Conservation (phyloP, 2,329 filamentous ascomycete species). For the Beauveria sp. region DNA sequence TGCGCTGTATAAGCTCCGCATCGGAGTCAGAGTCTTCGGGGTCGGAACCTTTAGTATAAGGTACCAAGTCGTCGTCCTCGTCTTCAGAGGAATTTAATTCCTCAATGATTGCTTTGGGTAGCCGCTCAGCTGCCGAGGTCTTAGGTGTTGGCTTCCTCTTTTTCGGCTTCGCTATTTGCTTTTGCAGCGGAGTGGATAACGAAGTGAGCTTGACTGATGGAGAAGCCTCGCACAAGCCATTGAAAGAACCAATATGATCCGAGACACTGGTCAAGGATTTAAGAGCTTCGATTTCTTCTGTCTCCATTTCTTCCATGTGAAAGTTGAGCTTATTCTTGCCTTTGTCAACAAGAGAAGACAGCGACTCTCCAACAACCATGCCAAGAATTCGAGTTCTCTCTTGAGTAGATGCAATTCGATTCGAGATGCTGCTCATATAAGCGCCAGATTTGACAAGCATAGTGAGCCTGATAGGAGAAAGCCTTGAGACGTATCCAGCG, state of each 20-base stretch:
- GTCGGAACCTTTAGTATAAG: conserved; percentile 83
- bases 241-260: conserved; percentile 55
- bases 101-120: conserved; percentile 49
- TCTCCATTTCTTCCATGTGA: conserved; percentile 69
- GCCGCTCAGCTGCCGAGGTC: conserved; percentile 19
- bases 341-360: conserved; percentile 57
- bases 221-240: conserved; percentile 34
- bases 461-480: conserved; percentile 56
- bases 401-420: conserved; percentile 72
- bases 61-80: conserved; percentile 60
- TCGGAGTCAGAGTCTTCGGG: conserved; percentile 90
- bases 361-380: conserved; percentile 74
- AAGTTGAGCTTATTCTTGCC: conserved; percentile 71
- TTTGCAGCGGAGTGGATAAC: conserved; percentile 6
- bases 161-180: conserved; percentile 18
- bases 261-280: conserved; percentile 54
- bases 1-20: conserved; percentile 72
- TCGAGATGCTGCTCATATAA: conserved; percentile 76
- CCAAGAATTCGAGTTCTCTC: conserved; percentile 71
- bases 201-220: not conserved
- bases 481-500: conserved; percentile 66
- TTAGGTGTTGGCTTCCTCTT: conserved; percentile 22
- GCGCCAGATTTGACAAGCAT: conserved; percentile 62
- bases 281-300: conserved; percentile 68
- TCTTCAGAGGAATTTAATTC: conserved; percentile 55